Evolutionary conservation across 169 alveolate genomes (phyloP), one percentile per base, ranked within the genome.

Genomic region (Eimeria sp.): DNA sequence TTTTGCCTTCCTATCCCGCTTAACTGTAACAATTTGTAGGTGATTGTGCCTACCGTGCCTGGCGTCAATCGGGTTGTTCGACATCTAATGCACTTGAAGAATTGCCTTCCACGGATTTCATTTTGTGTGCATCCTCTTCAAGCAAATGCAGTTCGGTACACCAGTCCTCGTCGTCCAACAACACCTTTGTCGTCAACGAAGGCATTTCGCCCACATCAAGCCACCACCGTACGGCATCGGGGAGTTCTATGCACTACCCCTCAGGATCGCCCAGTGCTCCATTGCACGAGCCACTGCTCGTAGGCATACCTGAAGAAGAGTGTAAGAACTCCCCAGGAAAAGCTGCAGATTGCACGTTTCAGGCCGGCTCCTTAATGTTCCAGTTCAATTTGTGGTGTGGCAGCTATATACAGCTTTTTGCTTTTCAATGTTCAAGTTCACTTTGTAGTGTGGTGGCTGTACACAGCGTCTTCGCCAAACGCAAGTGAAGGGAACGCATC

Each of bases 261-360:
- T n/a, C 83, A 10, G 94, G 94, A 47, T 10, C 94, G 3, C 61
- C 83, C 47, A 40, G 54, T 6, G 94, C 94, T 18, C 94, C 94
- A 27, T 63, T 87, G 83, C 58, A 87, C 10, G 94, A 87, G 83
- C 94, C 94, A n/a, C 70, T 87, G 43, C 94, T 87, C 45, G 78
- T 51, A 14, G 94, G 94, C 80, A 87, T 87, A 11, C 94, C 84
- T 20, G 94, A 87, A 61, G 92, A 47, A 54, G 94, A 45, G 54
- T 30, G 94, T 87, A 65, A 87, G 94, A n/a, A 25, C 7, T 25
- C 75, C 27, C 13, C 45, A 11, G 49, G 61, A 25, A 13, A 47
- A 49, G 88, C 49, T 25, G 49, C 47, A 47, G 63, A 78, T n/a
- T 20, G 49, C 88, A 14, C 49, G n/a, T 47, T 47, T 4, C 13